A percentile compares a stretch with the other conserved stretches of the same genome.
phyloP scores from a whole-genome alignment of 345 rosid species.

The Euclidium syriacum region DNA sequence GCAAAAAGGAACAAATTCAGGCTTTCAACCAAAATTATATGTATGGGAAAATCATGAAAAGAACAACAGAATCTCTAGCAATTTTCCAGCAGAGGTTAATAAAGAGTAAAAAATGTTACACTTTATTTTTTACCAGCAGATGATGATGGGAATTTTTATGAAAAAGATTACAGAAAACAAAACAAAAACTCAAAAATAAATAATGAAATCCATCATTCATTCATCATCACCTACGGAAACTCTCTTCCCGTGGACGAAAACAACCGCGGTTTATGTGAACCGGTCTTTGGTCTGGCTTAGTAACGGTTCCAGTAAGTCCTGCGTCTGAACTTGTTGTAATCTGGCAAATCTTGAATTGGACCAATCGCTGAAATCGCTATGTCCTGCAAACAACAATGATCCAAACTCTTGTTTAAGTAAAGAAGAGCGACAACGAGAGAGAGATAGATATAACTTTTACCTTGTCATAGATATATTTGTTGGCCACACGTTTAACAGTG shows the following conservation, averaged over 20 bases:
- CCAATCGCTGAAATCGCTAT: conserved; percentile 94
- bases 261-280: conserved; percentile 4
- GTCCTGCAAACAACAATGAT: no score
- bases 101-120: conserved; percentile 15
- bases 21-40: not conserved
- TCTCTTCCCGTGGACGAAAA: conserved; percentile 9
- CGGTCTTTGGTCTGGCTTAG: conserved; percentile 32
- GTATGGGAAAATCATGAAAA: conserved; percentile 14
- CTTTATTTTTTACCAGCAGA: conserved; percentile 29
- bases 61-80: conserved; percentile 18
- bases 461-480: conserved; percentile 79
- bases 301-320: conserved; percentile 96
- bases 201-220: conserved; percentile 26
- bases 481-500: conserved; percentile 86
- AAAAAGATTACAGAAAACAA: conserved; percentile 3
- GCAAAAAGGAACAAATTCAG: not conserved
- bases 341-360: conserved; percentile 80
- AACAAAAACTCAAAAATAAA: conserved; percentile 18
- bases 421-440: not conserved
- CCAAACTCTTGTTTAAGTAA: not conserved
- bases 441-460: conserved; percentile 33
- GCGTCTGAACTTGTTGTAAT: conserved; percentile 99
- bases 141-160: conserved; percentile 18
- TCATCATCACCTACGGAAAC: no score
- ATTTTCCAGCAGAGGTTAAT: conserved; percentile 5